Base-by-base conservation (phyloP, 371 early-diverging fungal species). In the Chytridiales sp. region DNA sequence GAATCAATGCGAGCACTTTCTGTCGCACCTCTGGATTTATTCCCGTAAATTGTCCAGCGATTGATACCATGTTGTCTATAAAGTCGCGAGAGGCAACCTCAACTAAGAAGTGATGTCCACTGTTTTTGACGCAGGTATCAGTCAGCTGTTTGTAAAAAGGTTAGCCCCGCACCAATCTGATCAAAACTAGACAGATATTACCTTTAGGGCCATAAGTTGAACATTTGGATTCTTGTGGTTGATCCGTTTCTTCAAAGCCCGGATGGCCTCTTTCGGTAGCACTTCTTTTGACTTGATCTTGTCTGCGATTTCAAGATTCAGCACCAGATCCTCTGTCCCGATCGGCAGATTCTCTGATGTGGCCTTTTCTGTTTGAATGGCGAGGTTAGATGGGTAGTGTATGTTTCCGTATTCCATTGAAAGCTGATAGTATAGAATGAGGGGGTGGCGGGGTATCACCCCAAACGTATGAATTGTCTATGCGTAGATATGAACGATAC, bases 81-180 rank as follows among this genome's bases (percentile, higher is more conserved):
- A 94, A 96, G 36, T 94, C 97, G 43, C 90, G 76, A 13, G 87
- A 82, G 1, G 96, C 88, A 22, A 96, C 72, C 62, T 95, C 94
- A 8, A 82, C 79, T 36, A 95, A 73, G 67, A 97, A 93, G 36
- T 84, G 84, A 40, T 78, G 71, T 0, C 97, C 97, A 27, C 90
- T 87, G 70, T 97, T 97, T 72, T 97, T 97, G 31, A 95, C 91
- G 68, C 94, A 93, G 19, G 87, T 85, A 70, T 97, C 97, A 0
- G 88, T 77, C 36, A 95, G 73, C 92, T 91, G 62, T 15, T 29
- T 17, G 11, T 17, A 35, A 30, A 27, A 24, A 38, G 46, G 19
- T 19, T 43, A 15, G n/a, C 41, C 15, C 24, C 30, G 32, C 3
- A 9, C 9, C 36, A 36, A 6, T n/a, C 27, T 27, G n/a, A 21